These are phyloP conservation scores for Tylopilus rubrobrunneus DNA, from an alignment of 768 basidiomycete genomes.

Conservation along the genomic window DNA sequence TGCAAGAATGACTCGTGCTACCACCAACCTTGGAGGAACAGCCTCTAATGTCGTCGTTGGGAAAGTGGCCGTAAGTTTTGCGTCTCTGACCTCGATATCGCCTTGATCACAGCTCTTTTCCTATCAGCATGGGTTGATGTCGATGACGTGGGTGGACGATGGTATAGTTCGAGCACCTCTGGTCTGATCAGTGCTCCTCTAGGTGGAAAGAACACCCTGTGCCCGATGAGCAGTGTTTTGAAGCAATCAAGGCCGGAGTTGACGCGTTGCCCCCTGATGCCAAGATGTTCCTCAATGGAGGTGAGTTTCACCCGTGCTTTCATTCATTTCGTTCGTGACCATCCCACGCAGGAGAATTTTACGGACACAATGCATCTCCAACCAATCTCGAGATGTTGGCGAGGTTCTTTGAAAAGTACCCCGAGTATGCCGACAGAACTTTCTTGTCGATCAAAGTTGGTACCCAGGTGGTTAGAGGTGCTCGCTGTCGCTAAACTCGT, in stretches of 20 bases:
- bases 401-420: not conserved
- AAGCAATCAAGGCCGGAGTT: not conserved
- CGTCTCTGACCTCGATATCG: not conserved
- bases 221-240: not conserved
- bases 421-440: not conserved
- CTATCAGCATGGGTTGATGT: not conserved
- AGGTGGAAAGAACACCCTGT: not conserved
- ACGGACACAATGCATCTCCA: not conserved
- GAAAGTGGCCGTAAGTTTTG: not conserved
- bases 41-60: not conserved
- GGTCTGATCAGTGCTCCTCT: not conserved
- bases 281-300: not conserved
- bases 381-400: not conserved
- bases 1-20: not conserved
- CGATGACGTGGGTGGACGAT: not conserved
- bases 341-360: not conserved
- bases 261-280: not conserved
- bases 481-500: not conserved
- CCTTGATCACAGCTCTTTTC: not conserved
- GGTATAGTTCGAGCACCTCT: not conserved
- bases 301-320: not conserved
- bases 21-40: not conserved
- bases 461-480: not conserved
- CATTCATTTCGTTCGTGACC: not conserved
- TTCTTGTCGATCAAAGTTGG: not conserved